Conservation (phyloP, 208 protist species). For the Leishmania major region DNA sequence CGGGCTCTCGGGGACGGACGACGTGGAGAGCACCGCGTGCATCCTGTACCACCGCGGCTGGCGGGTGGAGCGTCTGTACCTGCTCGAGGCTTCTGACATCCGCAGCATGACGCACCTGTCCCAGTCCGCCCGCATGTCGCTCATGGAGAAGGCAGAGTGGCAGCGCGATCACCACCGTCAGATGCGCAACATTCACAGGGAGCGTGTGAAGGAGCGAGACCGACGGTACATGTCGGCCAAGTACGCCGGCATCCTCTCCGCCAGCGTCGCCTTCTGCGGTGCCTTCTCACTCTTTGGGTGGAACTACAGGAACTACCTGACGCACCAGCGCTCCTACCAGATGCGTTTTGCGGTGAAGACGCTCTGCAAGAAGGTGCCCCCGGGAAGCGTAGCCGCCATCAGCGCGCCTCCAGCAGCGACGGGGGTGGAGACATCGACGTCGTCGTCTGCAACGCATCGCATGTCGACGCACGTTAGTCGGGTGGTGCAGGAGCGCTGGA, state of each 20-base stretch:
- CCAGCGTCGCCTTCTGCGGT: slow-evolving; percentile 78
- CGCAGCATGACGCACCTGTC: slow-evolving; percentile 71
- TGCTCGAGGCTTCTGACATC: slow-evolving; percentile 78
- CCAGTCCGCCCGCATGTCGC: slow-evolving; percentile 76
- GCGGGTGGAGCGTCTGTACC: slow-evolving; percentile 80
- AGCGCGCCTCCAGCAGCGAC: background rate
- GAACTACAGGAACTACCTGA: slow-evolving; percentile 91
- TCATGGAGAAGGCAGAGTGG: slow-evolving; percentile 91
- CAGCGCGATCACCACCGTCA: slow-evolving; percentile 87
- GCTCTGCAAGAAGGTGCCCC: slow-evolving; percentile 34
- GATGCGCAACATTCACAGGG: slow-evolving; percentile 81
- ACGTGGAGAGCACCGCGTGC: slow-evolving; percentile 68
- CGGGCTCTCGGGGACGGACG: slow-evolving; percentile 51
- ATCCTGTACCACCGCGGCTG: slow-evolving; percentile 84
- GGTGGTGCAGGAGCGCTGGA: slow-evolving; percentile 42
- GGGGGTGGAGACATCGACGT: background rate
- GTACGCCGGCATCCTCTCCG: slow-evolving; percentile 87
- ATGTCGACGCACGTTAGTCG: slow-evolving; percentile 27
- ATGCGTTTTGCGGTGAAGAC: slow-evolving; percentile 62
- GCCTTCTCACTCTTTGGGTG: slow-evolving; percentile 88
- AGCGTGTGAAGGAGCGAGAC: slow-evolving; percentile 87
- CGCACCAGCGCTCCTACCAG: slow-evolving; percentile 83
- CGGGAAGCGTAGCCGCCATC: background rate
- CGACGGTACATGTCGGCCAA: slow-evolving; percentile 82
- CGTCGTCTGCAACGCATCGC: background rate